Evolutionary conservation across 257 asterid genomes (phyloP).

Genomic region (Prunella vulgaris): DNA sequence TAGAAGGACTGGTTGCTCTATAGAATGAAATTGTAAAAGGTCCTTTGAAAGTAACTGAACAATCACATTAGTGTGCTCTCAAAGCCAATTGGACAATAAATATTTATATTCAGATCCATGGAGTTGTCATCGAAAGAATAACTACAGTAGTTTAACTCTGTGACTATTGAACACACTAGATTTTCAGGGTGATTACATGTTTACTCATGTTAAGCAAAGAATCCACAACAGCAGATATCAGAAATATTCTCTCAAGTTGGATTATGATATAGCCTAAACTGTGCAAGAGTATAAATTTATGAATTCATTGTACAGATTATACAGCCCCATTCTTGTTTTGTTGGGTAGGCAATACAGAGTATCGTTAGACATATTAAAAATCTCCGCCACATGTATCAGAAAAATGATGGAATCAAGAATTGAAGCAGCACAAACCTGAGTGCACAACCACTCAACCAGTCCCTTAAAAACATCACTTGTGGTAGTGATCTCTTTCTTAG

Average conservation of each 20-base stretch:
- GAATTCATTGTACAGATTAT: neutral
- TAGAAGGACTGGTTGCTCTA: neutral
- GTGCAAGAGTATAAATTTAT: neutral
- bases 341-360: neutral
- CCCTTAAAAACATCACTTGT: constrained; percentile 65
- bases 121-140: constrained; percentile 7
- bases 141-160: neutral
- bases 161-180: neutral
- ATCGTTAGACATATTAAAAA: constrained; percentile 1
- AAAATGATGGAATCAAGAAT: neutral
- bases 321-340: neutral
- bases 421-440: constrained; percentile 53
- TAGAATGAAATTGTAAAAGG: neutral
- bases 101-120: neutral
- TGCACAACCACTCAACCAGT: constrained; percentile 76
- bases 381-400: neutral
- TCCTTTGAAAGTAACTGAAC: neutral
- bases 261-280: neutral
- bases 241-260: neutral
- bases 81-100: neutral
- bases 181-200: neutral
- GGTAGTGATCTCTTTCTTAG: constrained; percentile 48
- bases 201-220: neutral
- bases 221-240: neutral
- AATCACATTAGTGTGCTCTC: neutral